Evolutionary conservation across 106 monocot genomes (phyloP).

Genomic region (Dendrobium catenatum): DNA sequence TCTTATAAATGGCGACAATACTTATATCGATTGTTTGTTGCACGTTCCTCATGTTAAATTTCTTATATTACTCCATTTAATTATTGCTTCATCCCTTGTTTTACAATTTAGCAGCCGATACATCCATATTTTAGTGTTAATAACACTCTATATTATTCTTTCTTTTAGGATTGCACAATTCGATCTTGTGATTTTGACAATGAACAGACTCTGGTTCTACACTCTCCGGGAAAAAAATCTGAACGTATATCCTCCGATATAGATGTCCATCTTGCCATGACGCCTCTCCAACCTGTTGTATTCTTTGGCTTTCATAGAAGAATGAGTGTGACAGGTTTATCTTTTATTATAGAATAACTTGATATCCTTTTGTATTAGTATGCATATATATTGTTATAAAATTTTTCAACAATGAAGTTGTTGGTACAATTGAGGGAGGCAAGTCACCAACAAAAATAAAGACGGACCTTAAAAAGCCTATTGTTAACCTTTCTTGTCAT

Average conservation of each 20-base stretch:
- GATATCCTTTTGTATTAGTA: background rate
- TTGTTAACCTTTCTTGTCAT: slow-evolving; percentile 94
- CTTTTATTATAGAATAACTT: slow-evolving; percentile 7
- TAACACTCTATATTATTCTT: slow-evolving; percentile 4
- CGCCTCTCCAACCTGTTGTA: slow-evolving; percentile 86
- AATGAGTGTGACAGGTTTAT: slow-evolving; percentile 96
- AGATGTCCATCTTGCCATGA: slow-evolving; percentile 91
- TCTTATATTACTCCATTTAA: background rate
- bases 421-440: slow-evolving; percentile 89
- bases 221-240: slow-evolving; percentile 80
- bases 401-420: slow-evolving; percentile 36
- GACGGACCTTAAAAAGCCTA: slow-evolving; percentile 91
- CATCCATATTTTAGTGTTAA: background rate
- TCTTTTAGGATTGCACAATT: slow-evolving; percentile 76
- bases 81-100: background rate
- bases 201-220: slow-evolving; percentile 84
- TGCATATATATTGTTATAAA: slow-evolving; percentile 5
- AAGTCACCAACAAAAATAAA: slow-evolving; percentile 89
- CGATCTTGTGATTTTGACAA: slow-evolving; percentile 94
- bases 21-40: background rate
- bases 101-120: background rate
- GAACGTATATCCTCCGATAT: slow-evolving; percentile 68
- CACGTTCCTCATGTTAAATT: background rate
- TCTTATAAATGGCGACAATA: background rate
- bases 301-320: slow-evolving; percentile 91